Evolutionary conservation across 2,329 filamentous ascomycete species (phyloP).

Genomic region (Ascochyta rabiei): DNA sequence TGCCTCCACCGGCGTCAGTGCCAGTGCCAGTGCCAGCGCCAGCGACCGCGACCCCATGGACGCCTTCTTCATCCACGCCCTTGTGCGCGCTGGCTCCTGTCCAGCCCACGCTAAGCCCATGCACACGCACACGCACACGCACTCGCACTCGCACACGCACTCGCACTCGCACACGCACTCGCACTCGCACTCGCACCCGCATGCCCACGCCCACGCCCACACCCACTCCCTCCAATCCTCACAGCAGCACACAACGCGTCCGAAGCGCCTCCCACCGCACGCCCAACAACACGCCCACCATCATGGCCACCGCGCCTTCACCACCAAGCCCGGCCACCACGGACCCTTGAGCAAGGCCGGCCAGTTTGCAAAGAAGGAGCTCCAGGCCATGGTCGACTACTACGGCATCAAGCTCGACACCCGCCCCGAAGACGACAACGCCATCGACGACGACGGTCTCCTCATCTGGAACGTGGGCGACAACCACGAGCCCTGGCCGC

Average conservation of each 20-base stretch:
- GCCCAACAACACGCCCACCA: slow-evolving; percentile 7
- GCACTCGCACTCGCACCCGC: too few relatives aligned
- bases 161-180: too few relatives aligned
- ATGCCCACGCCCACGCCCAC: too few relatives aligned
- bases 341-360: slow-evolving; percentile 31
- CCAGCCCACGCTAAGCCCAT: slow-evolving; percentile 53
- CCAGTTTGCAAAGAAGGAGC: slow-evolving; percentile 51
- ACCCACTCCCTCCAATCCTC: slow-evolving; percentile 9
- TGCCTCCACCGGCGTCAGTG: slow-evolving; percentile 21
- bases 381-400: slow-evolving; percentile 56
- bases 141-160: too few relatives aligned
- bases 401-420: slow-evolving; percentile 46
- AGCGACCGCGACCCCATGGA: slow-evolving; percentile 48
- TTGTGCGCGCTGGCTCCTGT: slow-evolving; percentile 60
- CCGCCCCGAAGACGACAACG: slow-evolving; percentile 30
- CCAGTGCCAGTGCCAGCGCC: too few relatives aligned
- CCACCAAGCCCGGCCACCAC: slow-evolving; percentile 11
- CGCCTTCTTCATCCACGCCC: slow-evolving; percentile 59
- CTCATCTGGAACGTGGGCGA: slow-evolving; percentile 43
- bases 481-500: slow-evolving; percentile 42
- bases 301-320: slow-evolving; percentile 11
- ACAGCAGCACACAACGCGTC: slow-evolving; percentile 1
- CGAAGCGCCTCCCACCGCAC: background rate
- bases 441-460: slow-evolving; percentile 36
- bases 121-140: slow-evolving; percentile 7